Evolutionary conservation across 2,329 filamentous ascomycete genomes (phyloP).

Genomic region (Trichoderma asperellum): DNA sequence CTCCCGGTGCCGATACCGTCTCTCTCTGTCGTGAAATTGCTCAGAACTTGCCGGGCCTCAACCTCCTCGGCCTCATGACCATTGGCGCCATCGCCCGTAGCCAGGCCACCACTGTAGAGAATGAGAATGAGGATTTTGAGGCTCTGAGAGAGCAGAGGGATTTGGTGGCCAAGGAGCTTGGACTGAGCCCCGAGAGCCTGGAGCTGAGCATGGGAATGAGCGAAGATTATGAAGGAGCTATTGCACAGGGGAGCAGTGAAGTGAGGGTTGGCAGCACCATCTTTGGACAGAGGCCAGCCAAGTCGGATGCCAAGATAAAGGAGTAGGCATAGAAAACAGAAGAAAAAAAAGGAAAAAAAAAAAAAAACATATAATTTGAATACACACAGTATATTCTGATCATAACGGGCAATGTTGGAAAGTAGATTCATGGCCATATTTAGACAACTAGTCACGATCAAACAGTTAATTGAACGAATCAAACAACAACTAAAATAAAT

Average conservation of each 20-base stretch:
- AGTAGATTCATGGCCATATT: not conserved
- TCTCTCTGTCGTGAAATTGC: constrained; percentile 71
- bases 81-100: constrained; percentile 93
- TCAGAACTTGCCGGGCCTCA: constrained; percentile 71
- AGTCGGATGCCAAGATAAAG: constrained; percentile 74
- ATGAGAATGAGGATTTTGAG: constrained; percentile 90
- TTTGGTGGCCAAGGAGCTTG: constrained; percentile 60
- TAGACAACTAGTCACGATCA: not conserved
- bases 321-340: constrained; percentile 39
- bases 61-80: constrained; percentile 88
- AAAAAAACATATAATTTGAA: not conserved
- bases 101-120: constrained; percentile 70
- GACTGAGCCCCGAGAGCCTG: constrained; percentile 55
- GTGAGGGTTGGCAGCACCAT: constrained; percentile 93
- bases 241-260: constrained; percentile 81
- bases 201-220: constrained; percentile 99
- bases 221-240: constrained; percentile 89
- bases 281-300: constrained; percentile 81
- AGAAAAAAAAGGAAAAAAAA: not conserved
- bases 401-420: not conserved
- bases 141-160: constrained; percentile 71
- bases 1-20: constrained; percentile 64
- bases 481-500: not conserved
- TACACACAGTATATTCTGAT: not conserved
- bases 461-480: not conserved